Evolutionary conservation across 106 monocot species (phyloP), one percentile per base, ranked within the genome.

Genomic region (Apostasia ramifera): DNA sequence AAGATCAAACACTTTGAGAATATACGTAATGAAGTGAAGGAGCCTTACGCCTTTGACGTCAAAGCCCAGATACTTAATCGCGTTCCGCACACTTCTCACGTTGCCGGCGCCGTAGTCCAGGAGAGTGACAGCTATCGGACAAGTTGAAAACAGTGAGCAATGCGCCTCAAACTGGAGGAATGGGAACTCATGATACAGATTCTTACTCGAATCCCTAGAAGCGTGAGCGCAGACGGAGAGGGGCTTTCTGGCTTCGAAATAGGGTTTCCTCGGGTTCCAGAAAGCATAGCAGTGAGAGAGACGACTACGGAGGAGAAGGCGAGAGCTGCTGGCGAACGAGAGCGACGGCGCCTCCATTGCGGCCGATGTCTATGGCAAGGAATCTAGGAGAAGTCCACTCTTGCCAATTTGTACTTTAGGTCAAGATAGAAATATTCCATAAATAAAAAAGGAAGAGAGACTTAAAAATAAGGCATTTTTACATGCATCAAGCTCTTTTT

Each of bases 71-170:
- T 82, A 57, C 12, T 53, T 77, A 63, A 95, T 91, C 50, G 95
- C 95, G 50, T 95, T 95, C 39, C 91, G 77, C 67, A 91, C 61
- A 66, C 95, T 95, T 47, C 95, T 68, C 6, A 95, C 95, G 44
- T 92, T 95, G 39, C 95, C 92, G 5, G 95, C 95, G 8, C 92
- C 95, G 57, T 95, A 95, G 58, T 95, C 95, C 7, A 95, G 81
- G 57, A 95, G 78, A 11, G 91, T 95, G 7, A 92, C 88, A 26
- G 80, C 90, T 88, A 65, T 1, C 47, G 15, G 48, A 65, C 26
- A 65, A 15, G 15, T 38, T 41, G 15, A 65, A 65, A 65, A 5
- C 47, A 4, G 8, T 37, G 48, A 65, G 8, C 1, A 65, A 9
- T 8, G 6, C 65, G 13, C 48, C 5, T 65, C 10, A 2, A 7